Evolutionary conservation across 371 early-diverging fungal species (phyloP), one percentile per base, ranked within the genome.

Genomic region (Nematocida ausubeli): DNA sequence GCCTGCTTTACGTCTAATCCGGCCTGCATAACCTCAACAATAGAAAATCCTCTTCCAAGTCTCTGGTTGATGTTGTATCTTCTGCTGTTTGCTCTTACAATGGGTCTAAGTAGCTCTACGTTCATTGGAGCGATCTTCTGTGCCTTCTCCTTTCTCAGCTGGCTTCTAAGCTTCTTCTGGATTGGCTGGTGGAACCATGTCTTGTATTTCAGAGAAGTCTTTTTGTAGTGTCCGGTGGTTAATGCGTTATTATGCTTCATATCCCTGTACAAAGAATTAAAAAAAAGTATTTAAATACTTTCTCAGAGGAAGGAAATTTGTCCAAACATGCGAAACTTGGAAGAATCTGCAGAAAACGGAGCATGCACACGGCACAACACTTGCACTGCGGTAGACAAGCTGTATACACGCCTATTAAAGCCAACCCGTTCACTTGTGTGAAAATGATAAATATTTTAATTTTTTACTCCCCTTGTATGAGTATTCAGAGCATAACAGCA

Each of bases 171-270:
- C 88, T 90, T 89, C 90, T 93, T 93, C 85, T 91, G 91, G 72
- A 92, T 92, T 82, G 96, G 92, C 89, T 97, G 99, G 89, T 95
- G 90, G 89, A 97, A 97, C 95, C 96, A 96, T 83, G 95, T 95
- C 90, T 92, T 92, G 81, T 95, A 95, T 84, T 92, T 93, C 80
- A 88, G 87, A 92, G 96, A 95, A 88, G 95, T 92, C 92, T 98
- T 98, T 88, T 92, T 95, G 91, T 95, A 94, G 87, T 97, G 98
- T 73, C 87, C 89, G 89, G 93, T 95, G 88, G 94, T 95, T 88
- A 98, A 88, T 86, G 90, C 90, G 89, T 95, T 94, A 91, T 96
- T 98, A 90, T 95, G 96, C 62, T 82, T 83, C 84, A 87, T 84
- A 57, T 79, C 67, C 68, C 57, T 55, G 79, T 80, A 57, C 66